These are phyloP conservation scores for Populus hybrid DNA, from an alignment of 441 rosid species.

Conservation along the genomic window DNA sequence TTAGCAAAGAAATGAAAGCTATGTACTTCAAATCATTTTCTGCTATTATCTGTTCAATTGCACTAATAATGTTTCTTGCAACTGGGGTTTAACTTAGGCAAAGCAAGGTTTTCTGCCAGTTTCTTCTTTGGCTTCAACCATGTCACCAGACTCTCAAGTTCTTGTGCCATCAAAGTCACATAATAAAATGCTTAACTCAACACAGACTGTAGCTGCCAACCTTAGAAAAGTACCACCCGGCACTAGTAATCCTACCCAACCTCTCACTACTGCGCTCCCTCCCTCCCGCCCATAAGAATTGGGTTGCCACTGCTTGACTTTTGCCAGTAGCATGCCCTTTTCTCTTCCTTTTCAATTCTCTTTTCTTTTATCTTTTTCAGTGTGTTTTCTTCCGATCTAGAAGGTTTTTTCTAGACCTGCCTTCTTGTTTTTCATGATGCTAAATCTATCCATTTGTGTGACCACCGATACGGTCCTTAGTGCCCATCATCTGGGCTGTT, in stretches of 20 bases:
- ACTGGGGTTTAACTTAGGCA: too few relatives aligned
- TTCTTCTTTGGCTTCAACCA: neutral
- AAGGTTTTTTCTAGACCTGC: neutral
- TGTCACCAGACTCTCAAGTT: neutral
- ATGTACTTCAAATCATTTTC: too few relatives aligned
- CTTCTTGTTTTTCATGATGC: neutral
- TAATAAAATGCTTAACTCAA: neutral
- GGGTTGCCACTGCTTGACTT: neutral
- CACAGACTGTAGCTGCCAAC: neutral
- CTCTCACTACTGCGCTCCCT: neutral
- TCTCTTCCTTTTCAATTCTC: neutral
- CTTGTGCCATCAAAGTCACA: neutral
- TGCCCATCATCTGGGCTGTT: neutral
- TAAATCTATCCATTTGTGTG: neutral
- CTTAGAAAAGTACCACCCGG: neutral
- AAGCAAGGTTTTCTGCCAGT: too few relatives aligned
- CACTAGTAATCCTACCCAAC: neutral
- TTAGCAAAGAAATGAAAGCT: too few relatives aligned
- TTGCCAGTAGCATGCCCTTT: neutral
- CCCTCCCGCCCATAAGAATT: neutral
- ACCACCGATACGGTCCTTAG: neutral
- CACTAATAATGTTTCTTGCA: neutral
- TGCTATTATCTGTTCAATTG: too few relatives aligned
- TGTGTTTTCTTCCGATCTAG: neutral
- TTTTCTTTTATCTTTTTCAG: neutral